Evolutionary conservation across 1,139 yeast species (phyloP), one percentile per base, ranked within the genome.

Genomic region (Pichia sp.): DNA sequence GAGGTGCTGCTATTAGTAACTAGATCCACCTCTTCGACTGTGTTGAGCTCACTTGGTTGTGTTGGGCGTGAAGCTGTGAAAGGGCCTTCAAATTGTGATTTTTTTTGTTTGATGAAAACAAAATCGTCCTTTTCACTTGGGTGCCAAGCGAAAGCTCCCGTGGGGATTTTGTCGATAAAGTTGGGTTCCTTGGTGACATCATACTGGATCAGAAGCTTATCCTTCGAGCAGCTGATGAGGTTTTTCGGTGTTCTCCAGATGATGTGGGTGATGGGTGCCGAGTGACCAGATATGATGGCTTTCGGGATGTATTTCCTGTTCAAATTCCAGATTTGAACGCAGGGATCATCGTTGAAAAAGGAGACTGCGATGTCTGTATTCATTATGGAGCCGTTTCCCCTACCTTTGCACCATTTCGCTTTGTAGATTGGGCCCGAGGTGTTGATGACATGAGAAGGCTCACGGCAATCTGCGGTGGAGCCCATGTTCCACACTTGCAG

Each of bases 361-460:
- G 87, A 85, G 51, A 88, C 80, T 0, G 96, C 97, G 62, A 91
- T 76, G 60, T 87, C 85, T 34, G 90, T 83, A 60, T 73, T 73
- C 63, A 70, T 71, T n/a, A 70, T 52, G 50, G 66, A 63, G 33
- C 56, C 67, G 59, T 68, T 75, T 57, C 71, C 77, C 55, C 72
- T 70, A 47, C 76, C 75, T 8, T 72, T 69, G 58, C 79, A 73
- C 95, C 95, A 82, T 56, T 89, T 74, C 1, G 89, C 88, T 63
- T 84, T 86, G 64, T 82, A 78, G 2, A 87, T 85, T 0, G 93
- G 84, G 6, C 87, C 86, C n/a, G 95, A 84, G 0, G 96, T 83
- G 60, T 80, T 79, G 14, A 93, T 78, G 30, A 85, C 84, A 60
- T 79, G 78, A 42, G 88, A 93, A 0, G 98, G 97, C 46, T 69